Conservation (phyloP, 2,329 filamentous ascomycete species). For the Rhynchosporium graminicola region DNA sequence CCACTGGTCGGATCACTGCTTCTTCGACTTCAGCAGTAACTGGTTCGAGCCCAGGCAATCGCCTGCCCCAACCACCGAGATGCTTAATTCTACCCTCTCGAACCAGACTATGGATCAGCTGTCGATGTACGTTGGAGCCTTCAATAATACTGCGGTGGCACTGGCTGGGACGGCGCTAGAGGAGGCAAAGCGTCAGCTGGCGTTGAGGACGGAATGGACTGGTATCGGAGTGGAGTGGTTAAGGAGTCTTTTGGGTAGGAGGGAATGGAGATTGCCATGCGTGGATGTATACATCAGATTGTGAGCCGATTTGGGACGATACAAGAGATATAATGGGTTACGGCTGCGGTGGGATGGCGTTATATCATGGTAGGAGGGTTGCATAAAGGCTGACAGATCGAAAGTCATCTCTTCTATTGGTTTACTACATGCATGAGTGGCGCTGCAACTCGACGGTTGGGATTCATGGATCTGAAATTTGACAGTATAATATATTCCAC, state of each 20-base stretch:
- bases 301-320: conserved; percentile 42
- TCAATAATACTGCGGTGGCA: conserved; percentile 70
- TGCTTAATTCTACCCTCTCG: conserved; percentile 34
- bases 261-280: conserved; percentile 90
- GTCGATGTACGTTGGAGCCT: conserved; percentile 42
- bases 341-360: conserved; percentile 8
- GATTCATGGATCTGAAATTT: too few species aligned
- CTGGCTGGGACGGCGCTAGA: conserved; percentile 68
- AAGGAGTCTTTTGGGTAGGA: conserved; percentile 74
- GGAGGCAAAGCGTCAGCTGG: conserved; percentile 52
- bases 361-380: conserved; percentile 15
- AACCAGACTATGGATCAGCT: conserved; percentile 42
- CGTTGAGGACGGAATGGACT: conserved; percentile 66
- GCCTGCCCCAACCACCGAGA: conserved; percentile 27
- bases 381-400: conserved; percentile 14
- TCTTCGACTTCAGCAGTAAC: conserved; percentile 88
- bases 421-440: conserved; percentile 13
- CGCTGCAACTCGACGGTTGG: neutral
- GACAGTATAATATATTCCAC: too few species aligned
- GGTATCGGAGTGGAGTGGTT: conserved; percentile 85
- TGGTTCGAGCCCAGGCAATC: conserved; percentile 81
- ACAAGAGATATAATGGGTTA: conserved; percentile 12
- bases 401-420: conserved; percentile 10
- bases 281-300: conserved; percentile 84
- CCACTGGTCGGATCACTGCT: conserved; percentile 85